Evolutionary conservation across 2,329 filamentous ascomycete genomes (phyloP).

Genomic region (Pezicula rhizophila): DNA sequence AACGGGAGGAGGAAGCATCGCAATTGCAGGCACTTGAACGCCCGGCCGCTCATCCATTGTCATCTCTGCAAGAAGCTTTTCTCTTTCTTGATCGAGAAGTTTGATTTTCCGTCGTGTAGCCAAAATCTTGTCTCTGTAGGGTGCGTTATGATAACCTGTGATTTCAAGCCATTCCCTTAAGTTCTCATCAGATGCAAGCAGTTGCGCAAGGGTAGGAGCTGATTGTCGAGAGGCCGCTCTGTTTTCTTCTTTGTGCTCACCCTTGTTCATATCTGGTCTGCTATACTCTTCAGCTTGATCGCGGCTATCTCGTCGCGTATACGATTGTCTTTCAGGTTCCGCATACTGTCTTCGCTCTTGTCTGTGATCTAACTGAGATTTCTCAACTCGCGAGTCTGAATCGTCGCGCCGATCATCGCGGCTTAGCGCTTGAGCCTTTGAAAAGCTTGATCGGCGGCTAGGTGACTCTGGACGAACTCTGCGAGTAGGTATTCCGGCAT

Average conservation of each 20-base stretch:
- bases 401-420: slow-evolving; percentile 19
- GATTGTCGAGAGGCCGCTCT: slow-evolving; percentile 8
- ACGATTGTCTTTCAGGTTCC: slow-evolving; percentile 11
- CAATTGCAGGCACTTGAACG: slow-evolving; percentile 3
- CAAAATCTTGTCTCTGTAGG: slow-evolving; percentile 27
- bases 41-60: slow-evolving; percentile 16
- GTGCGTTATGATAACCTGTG: slow-evolving; percentile 28
- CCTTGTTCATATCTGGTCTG: slow-evolving; percentile 4
- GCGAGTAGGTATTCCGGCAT: slow-evolving; percentile 9
- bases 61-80: slow-evolving; percentile 23
- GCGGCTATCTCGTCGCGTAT: slow-evolving; percentile 10
- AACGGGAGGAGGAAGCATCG: slow-evolving; percentile 20
- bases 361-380: slow-evolving; percentile 8
- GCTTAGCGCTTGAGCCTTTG: slow-evolving; percentile 8
- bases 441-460: slow-evolving; percentile 12
- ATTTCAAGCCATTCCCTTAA: slow-evolving; percentile 30
- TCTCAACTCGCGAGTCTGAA: slow-evolving; percentile 11
- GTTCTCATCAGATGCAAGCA: slow-evolving; percentile 23
- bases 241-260: slow-evolving; percentile 10
- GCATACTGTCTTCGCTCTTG: slow-evolving; percentile 12
- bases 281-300: slow-evolving; percentile 13
- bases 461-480: slow-evolving; percentile 13
- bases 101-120: slow-evolving; percentile 22
- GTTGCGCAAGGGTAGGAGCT: slow-evolving; percentile 17
- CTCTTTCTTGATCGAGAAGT: slow-evolving; percentile 27